Base-by-base conservation (phyloP, 2,329 filamentous ascomycete genomes). In the Talaromyces sp. region DNA sequence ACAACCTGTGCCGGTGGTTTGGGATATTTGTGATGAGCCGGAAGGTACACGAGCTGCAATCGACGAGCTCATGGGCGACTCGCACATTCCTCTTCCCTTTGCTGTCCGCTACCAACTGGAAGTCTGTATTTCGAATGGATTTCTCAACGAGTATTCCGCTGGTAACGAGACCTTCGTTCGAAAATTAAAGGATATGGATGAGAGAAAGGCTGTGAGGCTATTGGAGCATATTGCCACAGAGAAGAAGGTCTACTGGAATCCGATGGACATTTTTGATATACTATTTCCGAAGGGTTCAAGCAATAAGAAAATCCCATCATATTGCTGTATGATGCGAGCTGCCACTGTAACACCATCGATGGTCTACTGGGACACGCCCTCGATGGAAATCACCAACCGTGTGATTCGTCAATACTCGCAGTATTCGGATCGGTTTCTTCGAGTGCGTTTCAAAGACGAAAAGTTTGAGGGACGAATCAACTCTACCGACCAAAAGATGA, bases 361-460 rank as follows among this genome's bases (percentile, higher is more conserved):
- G 2, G 83, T 97, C 12, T 87, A 90, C 66, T 88, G 90, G 64
- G 86, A 83, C 62, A 90, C 89, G 0, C 92, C 94, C 0, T 83
- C 84, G 0, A 83, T 95, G 1, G 94, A 99, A 68, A 89, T 88
- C 0, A 94, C 92, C 0, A 97, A 99, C 69, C 84, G 94, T 1
- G 87, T 99, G 1, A 81, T 96, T 46, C 85, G 94, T 17, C 83
- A 88, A 51, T 94, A 89, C 69, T 79, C 77, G 9, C 76, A 84
- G 56, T 79, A 87, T 60, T 81, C 85, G 17, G 92, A 97, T 69
- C 86, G 89, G 2, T 99, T 99, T 67, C 79, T 99, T 10, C 86
- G 93, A 3, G 87, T 97, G 3, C 90, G 92, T 63, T 97, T 99
- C 70, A 88, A 88, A 0, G 93, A 97, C 56, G 94, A 99, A 74